Conservation (phyloP, 208 protist species). For the Spongospora subterranea region DNA sequence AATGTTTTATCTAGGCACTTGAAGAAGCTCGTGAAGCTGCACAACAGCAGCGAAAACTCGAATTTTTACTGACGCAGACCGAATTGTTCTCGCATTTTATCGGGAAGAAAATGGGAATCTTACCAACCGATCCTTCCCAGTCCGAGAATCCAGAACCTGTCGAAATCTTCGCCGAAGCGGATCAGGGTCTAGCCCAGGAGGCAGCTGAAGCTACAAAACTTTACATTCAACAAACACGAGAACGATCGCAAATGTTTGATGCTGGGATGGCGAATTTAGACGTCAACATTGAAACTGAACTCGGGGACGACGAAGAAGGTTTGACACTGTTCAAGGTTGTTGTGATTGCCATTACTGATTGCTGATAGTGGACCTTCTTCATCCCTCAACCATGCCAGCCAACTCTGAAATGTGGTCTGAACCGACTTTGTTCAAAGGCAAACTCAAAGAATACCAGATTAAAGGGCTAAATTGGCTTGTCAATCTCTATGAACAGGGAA, state of each 20-base stretch:
- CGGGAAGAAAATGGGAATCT: conserved; percentile 64
- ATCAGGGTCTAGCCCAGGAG: background rate
- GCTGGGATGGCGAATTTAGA: background rate
- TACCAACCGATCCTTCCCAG: conserved; percentile 8
- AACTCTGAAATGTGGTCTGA: conserved; percentile 57
- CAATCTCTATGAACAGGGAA: conserved; percentile 88
- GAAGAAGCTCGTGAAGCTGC: conserved; percentile 55
- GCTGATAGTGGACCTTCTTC: conserved; percentile 41
- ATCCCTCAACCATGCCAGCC: conserved; percentile 62
- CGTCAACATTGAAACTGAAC: background rate
- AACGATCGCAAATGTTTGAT: background rate
- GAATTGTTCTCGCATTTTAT: conserved; percentile 66
- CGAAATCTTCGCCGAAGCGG: background rate
- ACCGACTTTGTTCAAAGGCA: conserved; percentile 71
- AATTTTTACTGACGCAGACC: conserved; percentile 64
- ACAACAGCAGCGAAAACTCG: conserved; percentile 60
- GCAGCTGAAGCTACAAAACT: background rate
- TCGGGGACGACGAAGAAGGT: background rate
- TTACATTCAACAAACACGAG: conserved; percentile 39
- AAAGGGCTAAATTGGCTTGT: conserved; percentile 98
- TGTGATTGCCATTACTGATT: background rate
- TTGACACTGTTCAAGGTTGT: background rate
- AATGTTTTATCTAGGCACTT: background rate
- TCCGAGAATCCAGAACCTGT: background rate
- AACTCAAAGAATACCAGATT: conserved; percentile 94